Evolutionary conservation across 2,329 filamentous ascomycete genomes (phyloP).

Genomic region (Ceratocystis diversiconidia): DNA sequence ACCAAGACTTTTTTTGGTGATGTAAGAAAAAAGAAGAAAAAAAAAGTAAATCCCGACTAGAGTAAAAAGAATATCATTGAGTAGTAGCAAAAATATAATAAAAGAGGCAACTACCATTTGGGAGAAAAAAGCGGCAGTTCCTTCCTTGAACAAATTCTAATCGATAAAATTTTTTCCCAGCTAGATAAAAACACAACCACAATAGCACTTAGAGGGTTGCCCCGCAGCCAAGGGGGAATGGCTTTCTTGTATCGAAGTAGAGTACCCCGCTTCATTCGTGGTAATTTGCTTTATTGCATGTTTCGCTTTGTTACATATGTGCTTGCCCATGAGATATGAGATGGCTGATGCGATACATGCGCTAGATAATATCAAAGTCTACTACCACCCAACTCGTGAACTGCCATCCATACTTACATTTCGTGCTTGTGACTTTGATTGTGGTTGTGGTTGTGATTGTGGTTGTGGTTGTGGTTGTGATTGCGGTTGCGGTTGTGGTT

Average conservation of each 20-base stretch:
- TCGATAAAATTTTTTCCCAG: constrained; percentile 3
- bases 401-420: neutral
- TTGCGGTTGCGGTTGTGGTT: too few relatives aligned
- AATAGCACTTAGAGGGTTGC: neutral
- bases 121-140: neutral
- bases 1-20: neutral
- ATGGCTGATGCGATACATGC: neutral
- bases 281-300: neutral
- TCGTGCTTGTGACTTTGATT: neutral
- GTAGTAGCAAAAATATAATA: neutral
- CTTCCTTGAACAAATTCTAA: constrained; percentile 1
- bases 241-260: neutral
- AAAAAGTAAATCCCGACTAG: neutral
- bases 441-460: neutral
- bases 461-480: too few relatives aligned
- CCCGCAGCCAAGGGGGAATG: neutral
- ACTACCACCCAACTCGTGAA: constrained; percentile 6
- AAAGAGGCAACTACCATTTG: neutral
- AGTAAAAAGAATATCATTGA: constrained; percentile 2
- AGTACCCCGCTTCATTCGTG: neutral
- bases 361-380: neutral
- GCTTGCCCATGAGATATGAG: neutral
- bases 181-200: neutral
- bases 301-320: neutral
- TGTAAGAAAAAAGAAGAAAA: constrained; percentile 1